Conservation (phyloP, 2,329 filamentous ascomycete species). For the Pseudogymnoascus sp. region DNA sequence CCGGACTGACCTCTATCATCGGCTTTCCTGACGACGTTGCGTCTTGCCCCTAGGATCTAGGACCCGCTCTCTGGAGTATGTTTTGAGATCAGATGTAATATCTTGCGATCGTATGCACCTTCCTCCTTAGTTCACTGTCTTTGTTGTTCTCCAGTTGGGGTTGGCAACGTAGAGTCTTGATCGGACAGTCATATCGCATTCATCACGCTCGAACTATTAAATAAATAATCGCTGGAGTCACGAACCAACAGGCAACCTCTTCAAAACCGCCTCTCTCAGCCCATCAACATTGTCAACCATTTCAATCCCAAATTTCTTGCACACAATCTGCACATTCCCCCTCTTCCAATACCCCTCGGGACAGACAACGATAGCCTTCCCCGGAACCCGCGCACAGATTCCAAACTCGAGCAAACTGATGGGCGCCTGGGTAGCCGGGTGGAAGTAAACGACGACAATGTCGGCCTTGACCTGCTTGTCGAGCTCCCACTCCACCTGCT, state of each 20-base stretch:
- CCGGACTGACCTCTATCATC: neutral
- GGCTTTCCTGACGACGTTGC: neutral
- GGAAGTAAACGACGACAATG: conserved; percentile 49
- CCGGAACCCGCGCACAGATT: conserved; percentile 33
- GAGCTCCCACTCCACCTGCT: conserved; percentile 55
- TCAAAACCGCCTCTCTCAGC: conserved; percentile 30
- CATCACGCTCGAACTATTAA: neutral
- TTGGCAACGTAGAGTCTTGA: neutral
- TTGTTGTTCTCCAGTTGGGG: neutral
- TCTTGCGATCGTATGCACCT: neutral
- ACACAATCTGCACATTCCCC: conserved; percentile 54
- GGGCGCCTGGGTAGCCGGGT: conserved; percentile 42
- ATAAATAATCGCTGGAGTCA: neutral
- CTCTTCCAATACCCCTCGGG: conserved; percentile 44
- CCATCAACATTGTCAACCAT: conserved; percentile 35
- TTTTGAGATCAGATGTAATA: neutral
- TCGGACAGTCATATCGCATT: neutral
- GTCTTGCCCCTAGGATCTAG: neutral
- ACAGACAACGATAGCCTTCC: conserved; percentile 45
- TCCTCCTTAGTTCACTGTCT: neutral
- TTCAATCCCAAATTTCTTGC: conserved; percentile 37
- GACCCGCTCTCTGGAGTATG: neutral
- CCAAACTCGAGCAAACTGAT: conserved; percentile 55
- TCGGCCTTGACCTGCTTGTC: conserved; percentile 43
- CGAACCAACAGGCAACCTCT: conserved; percentile 21